A percentile compares a stretch with the other conserved stretches of the same genome.
phyloP scores from a whole-genome alignment of 108 stramenopile genomes.

The Pseudonitzschia multiseries region DNA sequence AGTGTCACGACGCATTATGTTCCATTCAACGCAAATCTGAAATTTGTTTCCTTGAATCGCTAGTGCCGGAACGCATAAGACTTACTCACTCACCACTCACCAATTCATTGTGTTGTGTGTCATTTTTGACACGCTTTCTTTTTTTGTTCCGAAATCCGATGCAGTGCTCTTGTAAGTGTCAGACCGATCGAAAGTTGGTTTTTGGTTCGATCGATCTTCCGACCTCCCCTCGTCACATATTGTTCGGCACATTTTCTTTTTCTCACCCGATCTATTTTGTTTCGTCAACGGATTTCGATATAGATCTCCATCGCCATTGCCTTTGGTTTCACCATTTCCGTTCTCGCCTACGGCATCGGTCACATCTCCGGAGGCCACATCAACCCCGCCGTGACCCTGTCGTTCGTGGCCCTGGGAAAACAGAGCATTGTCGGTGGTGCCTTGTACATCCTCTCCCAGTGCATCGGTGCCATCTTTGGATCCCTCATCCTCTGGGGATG shows the following conservation, averaged over 20 bases:
- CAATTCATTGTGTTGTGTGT: too few species aligned
- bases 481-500: slow-evolving; percentile 21
- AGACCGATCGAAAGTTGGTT: too few species aligned
- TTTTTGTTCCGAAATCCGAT: too few species aligned
- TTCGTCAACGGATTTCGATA: background rate
- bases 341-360: slow-evolving; percentile 25
- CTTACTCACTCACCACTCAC: too few species aligned
- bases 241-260: background rate
- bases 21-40: too few species aligned
- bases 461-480: slow-evolving; percentile 15
- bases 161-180: too few species aligned
- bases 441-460: slow-evolving; percentile 18
- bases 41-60: too few species aligned
- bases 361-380: slow-evolving; percentile 32
- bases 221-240: too few species aligned
- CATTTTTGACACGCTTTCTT: too few species aligned
- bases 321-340: slow-evolving; percentile 30
- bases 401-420: background rate
- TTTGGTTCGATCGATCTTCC: too few species aligned
- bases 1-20: too few species aligned
- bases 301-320: slow-evolving; percentile 27
- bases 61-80: too few species aligned
- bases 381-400: slow-evolving; percentile 19
- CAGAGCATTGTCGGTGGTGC: background rate
- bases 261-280: background rate